Conservation (phyloP, 129 eudicot genomes). For the Gnaphalium uliginosum region DNA sequence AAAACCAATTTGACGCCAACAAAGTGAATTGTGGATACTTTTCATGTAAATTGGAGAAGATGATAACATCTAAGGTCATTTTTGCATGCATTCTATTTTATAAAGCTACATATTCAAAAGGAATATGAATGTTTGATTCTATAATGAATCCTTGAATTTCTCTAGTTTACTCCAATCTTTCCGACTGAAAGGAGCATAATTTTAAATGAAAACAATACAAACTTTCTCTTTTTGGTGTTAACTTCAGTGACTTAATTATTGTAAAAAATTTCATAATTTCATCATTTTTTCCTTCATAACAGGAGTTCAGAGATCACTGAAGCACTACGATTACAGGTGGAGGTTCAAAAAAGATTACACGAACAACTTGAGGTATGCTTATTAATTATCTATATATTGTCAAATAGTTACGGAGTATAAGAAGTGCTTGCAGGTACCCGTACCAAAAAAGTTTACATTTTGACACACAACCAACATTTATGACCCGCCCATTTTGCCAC, state of each 20-base stretch:
- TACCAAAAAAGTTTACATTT: neutral
- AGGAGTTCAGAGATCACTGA: conserved; percentile 94
- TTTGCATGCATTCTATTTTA: no score
- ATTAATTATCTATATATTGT: neutral
- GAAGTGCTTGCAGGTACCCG: neutral
- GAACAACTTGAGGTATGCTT: conserved; percentile 84
- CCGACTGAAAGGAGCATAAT: no score
- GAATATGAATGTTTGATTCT: no score
- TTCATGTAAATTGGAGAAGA: no score
- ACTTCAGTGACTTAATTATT: neutral
- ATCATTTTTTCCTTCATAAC: conserved; percentile 17
- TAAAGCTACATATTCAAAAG: no score
- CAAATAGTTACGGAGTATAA: neutral
- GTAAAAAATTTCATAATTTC: neutral
- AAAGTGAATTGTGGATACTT: no score
- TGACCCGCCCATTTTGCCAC: neutral
- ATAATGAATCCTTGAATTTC: no score
- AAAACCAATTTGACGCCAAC: no score
- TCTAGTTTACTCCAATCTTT: no score
- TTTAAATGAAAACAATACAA: no score
- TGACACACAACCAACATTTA: neutral
- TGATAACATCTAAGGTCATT: no score
- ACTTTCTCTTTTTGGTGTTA: neutral
- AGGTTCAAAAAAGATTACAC: conserved; percentile 84
- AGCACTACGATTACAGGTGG: conserved; percentile 88